Base-by-base conservation (phyloP, 2,329 filamentous ascomycete genomes). In the Alternaria atra region DNA sequence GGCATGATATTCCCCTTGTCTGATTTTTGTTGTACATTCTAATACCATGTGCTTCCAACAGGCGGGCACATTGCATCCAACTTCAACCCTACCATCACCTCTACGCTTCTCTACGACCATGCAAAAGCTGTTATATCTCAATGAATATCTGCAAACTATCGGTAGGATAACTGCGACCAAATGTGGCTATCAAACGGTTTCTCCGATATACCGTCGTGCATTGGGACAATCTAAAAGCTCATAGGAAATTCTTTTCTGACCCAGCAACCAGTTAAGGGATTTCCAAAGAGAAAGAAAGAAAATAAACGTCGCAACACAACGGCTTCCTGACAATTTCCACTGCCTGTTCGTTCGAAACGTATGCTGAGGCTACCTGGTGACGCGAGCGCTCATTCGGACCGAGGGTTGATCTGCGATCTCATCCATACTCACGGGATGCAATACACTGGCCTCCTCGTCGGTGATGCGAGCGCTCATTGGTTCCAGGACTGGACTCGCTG, bases 391-490 rank as follows among this genome's bases (percentile, higher is more conserved):
- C 75, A 77, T 77, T 48, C 69, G 63, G 52, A 66, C 61, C 37
- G 75, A 67, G 39, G 74, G 73, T 47, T 68, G 68, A 57, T 77
- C 74, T 29, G 75, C 75, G 25, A 73, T 44, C 13, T 68, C 62
- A 20, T 73, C 68, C 63, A 72, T 64, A 13, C 72, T 67, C 61
- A 70, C 64, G 47, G 67, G 50, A 42, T 66, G 51, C 27, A 65
- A 43, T 37, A 60, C 60, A 46, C 55, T 64, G 27, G 65, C 62
- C 40, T 72, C 70, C 9, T 73, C 64, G 40, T 71, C 70, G 27
- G 71, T 67, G 35, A 78, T 65, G 4, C 75, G 71, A 9, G 74
- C 70, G 61, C 72, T 74, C 75, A 78, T 78, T 59, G 75, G 69
- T 47, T 77, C 75, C 17, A 77, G 66, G 1, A 74, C 52, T 1